phyloP scores from a whole-genome alignment of 2,329 filamentous ascomycete species.

The Calonectria montana region DNA sequence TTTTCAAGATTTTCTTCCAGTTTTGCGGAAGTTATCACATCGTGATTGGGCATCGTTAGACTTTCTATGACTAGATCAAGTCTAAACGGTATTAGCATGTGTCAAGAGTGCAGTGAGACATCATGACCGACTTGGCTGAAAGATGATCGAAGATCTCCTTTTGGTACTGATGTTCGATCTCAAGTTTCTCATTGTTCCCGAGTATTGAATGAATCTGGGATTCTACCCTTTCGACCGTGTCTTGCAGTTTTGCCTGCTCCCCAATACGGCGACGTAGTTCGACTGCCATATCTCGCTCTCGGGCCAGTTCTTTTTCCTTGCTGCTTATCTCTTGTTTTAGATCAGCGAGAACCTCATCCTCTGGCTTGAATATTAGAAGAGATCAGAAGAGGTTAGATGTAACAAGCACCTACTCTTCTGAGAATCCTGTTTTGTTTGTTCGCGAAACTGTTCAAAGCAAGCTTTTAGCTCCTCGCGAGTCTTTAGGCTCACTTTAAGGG shows the following conservation, averaged over 20 bases:
- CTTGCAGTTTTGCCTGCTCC: conserved; percentile 21
- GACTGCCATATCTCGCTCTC: conserved; percentile 7
- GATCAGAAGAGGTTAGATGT: not conserved
- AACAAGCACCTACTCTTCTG: conserved; percentile 36
- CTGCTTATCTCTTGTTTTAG: conserved; percentile 34
- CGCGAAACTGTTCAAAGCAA: conserved; percentile 44
- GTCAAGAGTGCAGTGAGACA: not conserved
- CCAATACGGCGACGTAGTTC: conserved; percentile 29
- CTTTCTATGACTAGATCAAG: conserved; percentile 27
- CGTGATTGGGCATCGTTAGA: not conserved
- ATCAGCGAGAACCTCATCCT: conserved; percentile 38
- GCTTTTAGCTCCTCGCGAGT: conserved; percentile 48
- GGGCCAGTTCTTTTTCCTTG: conserved; percentile 32
- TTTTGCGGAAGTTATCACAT: not conserved
- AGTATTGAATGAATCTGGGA: conserved; percentile 35
- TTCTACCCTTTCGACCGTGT: conserved; percentile 26
- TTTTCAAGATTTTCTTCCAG: conserved; percentile 20
- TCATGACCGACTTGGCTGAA: conserved; percentile 32
- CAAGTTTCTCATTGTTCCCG: conserved; percentile 13
- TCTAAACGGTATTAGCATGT: conserved; percentile 23
- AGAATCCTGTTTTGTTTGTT: conserved; percentile 33
- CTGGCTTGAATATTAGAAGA: conserved; percentile 30
- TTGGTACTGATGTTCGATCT: conserved; percentile 6
- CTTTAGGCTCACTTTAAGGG: conserved; percentile 42
- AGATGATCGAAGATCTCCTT: conserved; percentile 18